phyloP scores from a whole-genome alignment of 2,329 filamentous ascomycete species.

The Karstenula rhodostoma region DNA sequence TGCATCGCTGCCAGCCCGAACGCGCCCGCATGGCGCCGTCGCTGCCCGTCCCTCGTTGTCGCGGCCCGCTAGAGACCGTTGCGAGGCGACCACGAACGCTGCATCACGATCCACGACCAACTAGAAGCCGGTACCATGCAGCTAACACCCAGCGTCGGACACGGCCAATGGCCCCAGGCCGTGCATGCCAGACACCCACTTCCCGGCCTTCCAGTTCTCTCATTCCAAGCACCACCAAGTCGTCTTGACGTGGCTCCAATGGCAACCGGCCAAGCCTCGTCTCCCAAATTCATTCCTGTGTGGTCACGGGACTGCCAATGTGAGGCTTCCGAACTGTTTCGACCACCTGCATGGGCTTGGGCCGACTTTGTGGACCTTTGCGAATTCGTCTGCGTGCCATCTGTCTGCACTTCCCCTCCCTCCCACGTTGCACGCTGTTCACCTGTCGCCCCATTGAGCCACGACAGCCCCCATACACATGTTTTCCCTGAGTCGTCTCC shows the following conservation, averaged over 20 bases:
- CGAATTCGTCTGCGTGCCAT: slow-evolving; percentile 41
- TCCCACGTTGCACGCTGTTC: slow-evolving; percentile 35
- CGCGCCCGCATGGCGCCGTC: slow-evolving; percentile 27
- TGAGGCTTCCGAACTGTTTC: slow-evolving; percentile 42
- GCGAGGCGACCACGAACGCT: slow-evolving; percentile 32
- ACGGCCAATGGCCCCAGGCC: slow-evolving; percentile 36
- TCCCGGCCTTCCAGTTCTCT: slow-evolving; percentile 38
- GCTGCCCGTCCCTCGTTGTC: slow-evolving; percentile 35
- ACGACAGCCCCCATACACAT: slow-evolving; percentile 36
- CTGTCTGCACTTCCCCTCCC: slow-evolving; percentile 37
- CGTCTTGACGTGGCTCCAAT: slow-evolving; percentile 49
- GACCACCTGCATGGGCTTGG: slow-evolving; percentile 34
- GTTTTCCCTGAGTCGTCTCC: slow-evolving; percentile 36
- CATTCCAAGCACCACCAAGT: slow-evolving; percentile 35
- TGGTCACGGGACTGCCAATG: slow-evolving; percentile 40
- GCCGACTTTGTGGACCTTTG: slow-evolving; percentile 25
- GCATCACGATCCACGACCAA: slow-evolving; percentile 33
- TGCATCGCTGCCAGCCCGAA: slow-evolving; percentile 38
- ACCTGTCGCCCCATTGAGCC: slow-evolving; percentile 36
- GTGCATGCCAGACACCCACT: slow-evolving; percentile 35
- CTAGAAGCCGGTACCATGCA: slow-evolving; percentile 27
- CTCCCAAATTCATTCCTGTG: slow-evolving; percentile 29
- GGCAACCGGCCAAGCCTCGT: slow-evolving; percentile 34
- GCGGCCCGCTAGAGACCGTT: slow-evolving; percentile 28
- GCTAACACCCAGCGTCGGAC: slow-evolving; percentile 36